Evolutionary conservation across 768 basidiomycete genomes (phyloP).

Genomic region (Termitomyces bulborhizus): DNA sequence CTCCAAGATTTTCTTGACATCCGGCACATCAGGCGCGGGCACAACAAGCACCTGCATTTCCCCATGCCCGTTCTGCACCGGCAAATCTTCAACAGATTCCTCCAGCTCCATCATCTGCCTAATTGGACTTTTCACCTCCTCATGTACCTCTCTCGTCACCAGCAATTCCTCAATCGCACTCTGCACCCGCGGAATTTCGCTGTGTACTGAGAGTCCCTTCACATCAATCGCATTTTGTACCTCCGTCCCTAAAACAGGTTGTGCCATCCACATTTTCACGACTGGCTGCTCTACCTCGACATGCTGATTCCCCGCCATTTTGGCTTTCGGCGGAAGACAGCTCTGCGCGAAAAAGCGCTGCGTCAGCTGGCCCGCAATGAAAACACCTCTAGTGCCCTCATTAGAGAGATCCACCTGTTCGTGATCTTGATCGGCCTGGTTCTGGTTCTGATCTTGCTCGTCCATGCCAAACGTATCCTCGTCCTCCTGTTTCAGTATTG

Average conservation of each 20-base stretch:
- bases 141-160: not conserved
- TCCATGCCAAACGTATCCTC: not conserved
- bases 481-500: not conserved
- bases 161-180: not conserved
- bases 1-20: not conserved
- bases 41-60: not conserved
- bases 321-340: constrained; percentile 7
- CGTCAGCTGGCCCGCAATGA: constrained; percentile 9
- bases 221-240: not conserved
- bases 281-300: not conserved
- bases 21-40: not conserved
- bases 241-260: not conserved
- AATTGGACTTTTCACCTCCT: not conserved
- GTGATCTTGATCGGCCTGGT: not conserved
- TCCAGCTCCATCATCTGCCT: not conserved
- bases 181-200: not conserved
- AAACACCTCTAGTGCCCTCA: not conserved
- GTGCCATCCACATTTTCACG: not conserved
- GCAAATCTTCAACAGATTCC: not conserved
- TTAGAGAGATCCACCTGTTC: not conserved
- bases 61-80: not conserved
- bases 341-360: constrained; percentile 12
- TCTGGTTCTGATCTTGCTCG: not conserved
- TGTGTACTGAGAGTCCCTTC: not conserved
- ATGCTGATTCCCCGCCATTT: not conserved